Percentiles rank a stretch among this genome's conserved stretches.
Conservation (phyloP, 140 eudicot species). For the Flaveria floridana region DNA sequence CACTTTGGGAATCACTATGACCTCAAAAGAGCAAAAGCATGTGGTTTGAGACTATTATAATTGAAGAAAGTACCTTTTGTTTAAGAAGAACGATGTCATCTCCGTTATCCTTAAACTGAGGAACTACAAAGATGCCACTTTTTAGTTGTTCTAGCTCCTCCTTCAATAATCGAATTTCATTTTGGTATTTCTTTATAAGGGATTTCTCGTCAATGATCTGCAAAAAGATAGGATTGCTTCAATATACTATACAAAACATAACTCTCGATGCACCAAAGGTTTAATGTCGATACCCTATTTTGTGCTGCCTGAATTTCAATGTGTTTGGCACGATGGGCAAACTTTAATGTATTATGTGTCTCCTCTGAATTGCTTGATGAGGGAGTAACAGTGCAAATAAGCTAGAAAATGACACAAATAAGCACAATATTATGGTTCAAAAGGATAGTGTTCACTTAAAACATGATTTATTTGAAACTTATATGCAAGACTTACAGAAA, state of each 20-base stretch:
- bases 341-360: constrained; percentile 90
- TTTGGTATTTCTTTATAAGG: constrained; percentile 93
- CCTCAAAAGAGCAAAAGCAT: neutral
- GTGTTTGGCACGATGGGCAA: constrained; percentile 94
- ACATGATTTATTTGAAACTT: constrained; percentile 22
- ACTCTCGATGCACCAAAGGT: constrained; percentile 14
- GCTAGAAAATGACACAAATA: constrained; percentile 43
- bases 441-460: constrained; percentile 12
- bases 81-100: constrained; percentile 69
- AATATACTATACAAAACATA: constrained; percentile 1
- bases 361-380: constrained; percentile 96
- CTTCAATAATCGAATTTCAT: constrained; percentile 76
- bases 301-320: constrained; percentile 96
- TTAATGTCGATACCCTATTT: constrained; percentile 61
- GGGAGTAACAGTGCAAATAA: constrained; percentile 87
- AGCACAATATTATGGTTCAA: constrained; percentile 16
- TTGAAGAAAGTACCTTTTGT: constrained; percentile 62
- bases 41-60: neutral
- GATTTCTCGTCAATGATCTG: constrained; percentile 99
- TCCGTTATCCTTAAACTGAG: constrained; percentile 62
- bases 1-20: neutral
- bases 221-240: constrained; percentile 35
- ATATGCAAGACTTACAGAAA: constrained; percentile 65
- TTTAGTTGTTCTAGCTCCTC: constrained; percentile 88
- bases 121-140: constrained; percentile 72